Evolutionary conservation across 2,329 filamentous ascomycete species (phyloP), one percentile per base, ranked within the genome.

Genomic region (Xylariaceae sp.): DNA sequence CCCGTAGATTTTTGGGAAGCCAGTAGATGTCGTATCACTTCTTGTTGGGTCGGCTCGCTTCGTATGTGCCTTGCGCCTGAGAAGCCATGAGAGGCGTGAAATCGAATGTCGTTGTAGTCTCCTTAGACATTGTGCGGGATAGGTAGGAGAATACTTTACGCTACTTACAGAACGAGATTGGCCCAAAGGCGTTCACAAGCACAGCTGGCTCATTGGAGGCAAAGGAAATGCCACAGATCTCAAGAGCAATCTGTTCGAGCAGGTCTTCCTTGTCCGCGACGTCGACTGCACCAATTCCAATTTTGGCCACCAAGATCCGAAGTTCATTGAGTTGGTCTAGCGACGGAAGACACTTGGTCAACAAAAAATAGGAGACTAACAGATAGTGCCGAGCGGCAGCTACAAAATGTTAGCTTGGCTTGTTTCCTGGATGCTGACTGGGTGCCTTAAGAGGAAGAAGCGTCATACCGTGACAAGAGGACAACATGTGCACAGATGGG

Each of bases 121-220:
- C 13, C 2, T n/a, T 4, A 3, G 5, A 10, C 13, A 21, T 5
- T 35, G 23, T 16, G 20, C 10, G 36, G 30, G 8, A 5, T 16
- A 35, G 39, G 23, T 5, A 33, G 20, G 4, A 9, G 27, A 32
- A 16, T 24, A 30, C 8, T 4, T 20, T 23, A 20, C 8, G 8
- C 3, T 6, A 66, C 72, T 64, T 59, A 77, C 77, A 78, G 45
- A 73, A 79, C 1, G 73, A 67, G 23, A 79, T 77, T 11, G 77
- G 77, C 0, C 77, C 77, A 58, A 80, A 80, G 3, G 75, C 68
- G 53, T 80, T 80, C 3, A 80, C 74, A 4, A 77, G 64, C 2
- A 78, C 75, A 0, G 76, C 61, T 0, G 73, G 65, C 4, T 67
- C 73, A 5, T 72, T 72, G n/a, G 73, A 67, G 0, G 76, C 76